Base-by-base conservation (phyloP, 169 alveolate genomes). In the Toxoplasma gondii region DNA sequence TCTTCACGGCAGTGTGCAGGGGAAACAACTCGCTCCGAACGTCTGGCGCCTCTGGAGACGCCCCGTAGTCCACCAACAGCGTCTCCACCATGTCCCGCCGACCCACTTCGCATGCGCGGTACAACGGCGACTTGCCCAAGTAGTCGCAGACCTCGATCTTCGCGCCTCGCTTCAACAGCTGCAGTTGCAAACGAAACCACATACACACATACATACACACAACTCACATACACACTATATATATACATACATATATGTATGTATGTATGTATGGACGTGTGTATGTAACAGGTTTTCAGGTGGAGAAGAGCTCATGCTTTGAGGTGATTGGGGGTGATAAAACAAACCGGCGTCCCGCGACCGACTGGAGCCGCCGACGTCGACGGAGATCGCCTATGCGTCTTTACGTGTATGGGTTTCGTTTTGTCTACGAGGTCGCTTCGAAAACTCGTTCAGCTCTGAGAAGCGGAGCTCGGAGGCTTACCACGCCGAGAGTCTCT, bases 111-210 rank as follows among this genome's bases (percentile, higher is more conserved):
- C 98, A 97, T 27, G 98, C 98, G 58, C 93, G 96, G 43, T 95
- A 96, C 41, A 97, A 92, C 70, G 99, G 99, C 1, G 98, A 97
- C 84, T 97, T 97, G 38, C 98, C 98, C 92, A 97, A 84, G 91
- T 97, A 96, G 95, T 97, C 98, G 96, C 98, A 97, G 4, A 97
- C 96, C 91, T 97, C 98, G 41, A 97, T 95, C 86, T 97, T 95
- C 39, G 99, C 99, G 27, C 98, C 98, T 69, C 98, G 93, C 83
- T 95, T 96, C 36, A 97, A 88, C 86, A 97, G 96, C n/a, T n/a
- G 94, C 90, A 94, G 83, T 43, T 31, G 53, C 24, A 9, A 27
- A 0, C 58, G 45, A 34, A 70, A 91, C 39, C 69, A 41, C 29
- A 22, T 12, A 31, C 39, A 64, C 74, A 74, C 39, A 34, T 24